A percentile compares a stretch with the other conserved stretches of the same genome.
Evolutionary conservation across 2,329 filamentous ascomycete genomes (phyloP).

Genomic region (Orbilia oligospora): DNA sequence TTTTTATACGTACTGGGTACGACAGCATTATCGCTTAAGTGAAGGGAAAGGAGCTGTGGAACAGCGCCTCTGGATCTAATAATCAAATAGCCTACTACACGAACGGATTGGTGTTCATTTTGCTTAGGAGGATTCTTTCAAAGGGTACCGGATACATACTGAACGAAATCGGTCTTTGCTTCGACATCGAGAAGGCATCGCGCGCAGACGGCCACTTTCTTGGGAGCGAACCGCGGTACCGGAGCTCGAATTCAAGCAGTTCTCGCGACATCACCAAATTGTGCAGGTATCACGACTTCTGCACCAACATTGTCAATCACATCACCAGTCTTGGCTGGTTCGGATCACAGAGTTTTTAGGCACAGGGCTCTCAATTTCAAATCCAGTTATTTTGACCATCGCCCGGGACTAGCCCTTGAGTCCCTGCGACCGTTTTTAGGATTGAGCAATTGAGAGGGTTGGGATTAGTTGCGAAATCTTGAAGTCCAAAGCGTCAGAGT

Average conservation of each 20-base stretch:
- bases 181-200: slow-evolving; percentile 13
- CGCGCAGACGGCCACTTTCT: slow-evolving; percentile 20
- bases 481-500: slow-evolving; percentile 40
- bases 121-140: slow-evolving; percentile 18
- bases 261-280: slow-evolving; percentile 11
- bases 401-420: slow-evolving; percentile 25
- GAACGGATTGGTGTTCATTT: slow-evolving; percentile 30
- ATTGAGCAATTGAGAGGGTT: slow-evolving; percentile 22
- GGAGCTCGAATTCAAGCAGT: not conserved
- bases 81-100: not conserved
- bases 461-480: slow-evolving; percentile 11
- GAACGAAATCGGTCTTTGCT: slow-evolving; percentile 10
- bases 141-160: slow-evolving; percentile 39
- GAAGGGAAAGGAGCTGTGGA: slow-evolving; percentile 60
- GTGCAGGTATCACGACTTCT: slow-evolving; percentile 16
- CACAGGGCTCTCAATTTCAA: slow-evolving; percentile 5
- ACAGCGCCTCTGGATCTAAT: slow-evolving; percentile 51
- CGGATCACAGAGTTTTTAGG: slow-evolving; percentile 14
- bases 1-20: slow-evolving; percentile 55
- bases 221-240: not conserved
- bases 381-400: slow-evolving; percentile 19
- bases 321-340: slow-evolving; percentile 13
- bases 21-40: slow-evolving; percentile 22
- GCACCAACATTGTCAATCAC: slow-evolving; percentile 29
- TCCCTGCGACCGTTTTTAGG: slow-evolving; percentile 12